Evolutionary conservation across 2,329 filamentous ascomycete genomes (phyloP).

Genomic region (Ophiostoma pallidulum): DNA sequence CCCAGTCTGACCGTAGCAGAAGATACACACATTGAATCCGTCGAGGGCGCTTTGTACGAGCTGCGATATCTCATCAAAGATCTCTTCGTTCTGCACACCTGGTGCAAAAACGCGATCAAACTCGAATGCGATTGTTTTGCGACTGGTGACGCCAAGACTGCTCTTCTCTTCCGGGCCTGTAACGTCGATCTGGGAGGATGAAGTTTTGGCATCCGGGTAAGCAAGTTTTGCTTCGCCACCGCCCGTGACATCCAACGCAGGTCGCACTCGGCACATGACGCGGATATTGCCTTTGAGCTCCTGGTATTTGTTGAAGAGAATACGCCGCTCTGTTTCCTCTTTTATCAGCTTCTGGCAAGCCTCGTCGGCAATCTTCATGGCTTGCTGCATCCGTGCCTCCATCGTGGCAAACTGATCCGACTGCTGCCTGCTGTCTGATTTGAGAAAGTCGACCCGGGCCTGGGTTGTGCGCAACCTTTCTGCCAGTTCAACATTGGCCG

Average conservation of each 20-base stretch:
- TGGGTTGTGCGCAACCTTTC: slow-evolving; percentile 65
- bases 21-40: slow-evolving; percentile 97
- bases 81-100: slow-evolving; percentile 64
- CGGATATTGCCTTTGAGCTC: slow-evolving; percentile 97
- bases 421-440: slow-evolving; percentile 82
- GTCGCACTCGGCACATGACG: slow-evolving; percentile 93
- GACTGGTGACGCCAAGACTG: slow-evolving; percentile 63
- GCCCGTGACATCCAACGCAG: slow-evolving; percentile 50
- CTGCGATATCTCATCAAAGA: slow-evolving; percentile 95
- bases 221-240: slow-evolving; percentile 62
- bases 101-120: slow-evolving; percentile 92
- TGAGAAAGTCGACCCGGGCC: slow-evolving; percentile 78
- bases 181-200: slow-evolving; percentile 76
- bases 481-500: slow-evolving; percentile 59
- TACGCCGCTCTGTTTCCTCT: slow-evolving; percentile 82
- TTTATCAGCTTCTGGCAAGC: slow-evolving; percentile 75
- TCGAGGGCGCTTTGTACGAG: slow-evolving; percentile 93
- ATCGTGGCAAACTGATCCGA: slow-evolving; percentile 77
- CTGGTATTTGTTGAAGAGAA: slow-evolving; percentile 95
- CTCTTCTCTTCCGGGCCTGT: slow-evolving; percentile 76
- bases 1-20: slow-evolving; percentile 96
- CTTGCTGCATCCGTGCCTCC: slow-evolving; percentile 71
- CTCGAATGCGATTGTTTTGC: slow-evolving; percentile 74
- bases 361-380: slow-evolving; percentile 56
- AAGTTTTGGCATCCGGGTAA: slow-evolving; percentile 76